Base-by-base conservation (phyloP, 2,329 filamentous ascomycete species). In the Penicillium glabrum region DNA sequence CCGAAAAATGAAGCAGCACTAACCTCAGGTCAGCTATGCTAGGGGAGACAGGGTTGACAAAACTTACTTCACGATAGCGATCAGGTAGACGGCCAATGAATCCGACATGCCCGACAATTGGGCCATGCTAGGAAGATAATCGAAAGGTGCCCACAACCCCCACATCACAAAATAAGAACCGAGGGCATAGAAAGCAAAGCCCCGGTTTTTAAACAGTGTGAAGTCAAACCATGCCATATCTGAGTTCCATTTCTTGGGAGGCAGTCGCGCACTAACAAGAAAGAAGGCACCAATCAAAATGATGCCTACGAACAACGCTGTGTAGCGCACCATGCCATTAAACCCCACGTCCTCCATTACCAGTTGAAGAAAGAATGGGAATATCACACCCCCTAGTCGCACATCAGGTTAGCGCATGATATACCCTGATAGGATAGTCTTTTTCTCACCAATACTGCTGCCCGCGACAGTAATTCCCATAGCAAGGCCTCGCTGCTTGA, bases 151-250 rank as follows among this genome's bases (percentile, higher is more conserved):
- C 65, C 64, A 68, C 3, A 66, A 43, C 24, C 66, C 65, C 66
- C 65, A 65, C 68, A 67, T 67, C 7, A 58, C 56, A 14, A 69
- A 52, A 37, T 62, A 72, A 23, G 67, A 59, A 3, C 69, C 69
- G 6, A 65, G n/a, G 3, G 59, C 53, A 46, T 69, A 70, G 47
- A 46, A 53, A 13, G 41, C 41, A 53, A 53, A 50, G 16, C 47
- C 47, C 16, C 24, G 21, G 13, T 44, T 44, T 23, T 44, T 26
- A 23, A 44, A 44, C 1, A 44, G 41, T 13, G 14, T 44, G 9
- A 44, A 3, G 21, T 44, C 41, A 44, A 44, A 7, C 41, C 41
- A 44, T 44, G n/a, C 21, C 24, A 24, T 24, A 3, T 44, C 21
- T 24, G 41, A 44, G 23, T 44, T 14, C 41, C 41, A 44, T 14